Base-by-base conservation (phyloP, 2,329 filamentous ascomycete genomes). In the Xylaria sp. region DNA sequence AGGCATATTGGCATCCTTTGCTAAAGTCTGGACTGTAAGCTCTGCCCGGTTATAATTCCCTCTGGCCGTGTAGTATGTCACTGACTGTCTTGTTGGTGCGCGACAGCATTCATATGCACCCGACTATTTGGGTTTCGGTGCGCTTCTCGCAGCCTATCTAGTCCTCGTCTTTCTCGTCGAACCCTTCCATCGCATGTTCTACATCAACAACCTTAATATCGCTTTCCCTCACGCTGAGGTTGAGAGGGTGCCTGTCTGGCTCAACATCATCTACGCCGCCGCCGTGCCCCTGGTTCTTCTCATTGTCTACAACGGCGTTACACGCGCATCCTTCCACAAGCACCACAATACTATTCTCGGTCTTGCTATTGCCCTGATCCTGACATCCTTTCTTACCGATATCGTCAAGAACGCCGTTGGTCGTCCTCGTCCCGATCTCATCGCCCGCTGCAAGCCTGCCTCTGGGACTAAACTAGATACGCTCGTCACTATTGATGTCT, bases 111-210 rank as follows among this genome's bases (percentile, higher is more conserved):
- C 91, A 1, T 95, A 97, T 80, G 91, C 91, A 10, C 87, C 91
- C 5, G 95, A 99, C 75, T 97, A 96, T 77, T 77, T 96, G 29
- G 92, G 92, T 35, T 85, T 98, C 65, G 79, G 81, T 1, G 75
- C 91, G 38, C 81, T 98, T n/a, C 72, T 92, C 7, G 79, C 82
- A 4, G 85, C 83, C 53, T 95, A 91, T 76, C 76, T 90, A 17
- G 70, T 88, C 84, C 82, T 92, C 43, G 82, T 87, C 76, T 79
- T 90, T 70, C 82, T 90, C 67, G 84, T 91, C 69, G 88, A 89
- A 63, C 95, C 95, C 0, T 98, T 98, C 75, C 93, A 98, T 75
- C 92, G 92, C 78, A 90, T 97, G 87, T 98, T 99, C 79, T 90
- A 87, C 66, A 85, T 98, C 64, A 90, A 93, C 74, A 92, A 98